A percentile compares a stretch with the other conserved stretches of the same genome.
Evolutionary conservation across 148 eudicot species (phyloP).

Genomic region (Silene uniflora): DNA sequence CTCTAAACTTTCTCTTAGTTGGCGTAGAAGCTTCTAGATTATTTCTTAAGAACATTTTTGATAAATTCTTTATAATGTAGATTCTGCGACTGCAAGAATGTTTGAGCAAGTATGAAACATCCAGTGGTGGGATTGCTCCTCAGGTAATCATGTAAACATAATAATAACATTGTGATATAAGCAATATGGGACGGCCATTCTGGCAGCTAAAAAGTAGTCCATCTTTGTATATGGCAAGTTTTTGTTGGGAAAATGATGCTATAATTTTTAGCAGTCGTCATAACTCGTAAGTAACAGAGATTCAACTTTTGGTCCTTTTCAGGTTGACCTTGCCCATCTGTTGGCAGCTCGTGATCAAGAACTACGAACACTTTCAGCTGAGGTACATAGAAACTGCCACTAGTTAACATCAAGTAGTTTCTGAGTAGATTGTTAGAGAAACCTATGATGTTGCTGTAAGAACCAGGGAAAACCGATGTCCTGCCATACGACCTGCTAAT

Average conservation of each 20-base stretch:
- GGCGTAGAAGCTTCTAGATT: too few relatives aligned
- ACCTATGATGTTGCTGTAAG: too few relatives aligned
- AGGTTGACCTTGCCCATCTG: constrained; percentile 98
- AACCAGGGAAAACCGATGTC: too few relatives aligned
- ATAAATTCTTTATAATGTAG: constrained; percentile 34
- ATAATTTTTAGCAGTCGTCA: background rate
- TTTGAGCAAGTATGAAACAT: constrained; percentile 85
- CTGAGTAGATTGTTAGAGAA: background rate
- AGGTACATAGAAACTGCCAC: constrained; percentile 46
- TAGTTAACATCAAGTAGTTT: background rate
- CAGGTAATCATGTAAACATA: constrained; percentile 50
- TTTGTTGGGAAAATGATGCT: background rate
- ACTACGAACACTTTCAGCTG: constrained; percentile 94
- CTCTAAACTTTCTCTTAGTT: too few relatives aligned
- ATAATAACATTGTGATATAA: background rate
- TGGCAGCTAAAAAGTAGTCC: background rate
- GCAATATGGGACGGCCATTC: background rate
- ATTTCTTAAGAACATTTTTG: background rate
- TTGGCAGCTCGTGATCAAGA: constrained; percentile 98
- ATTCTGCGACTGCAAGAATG: constrained; percentile 90
- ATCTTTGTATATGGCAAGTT: background rate
- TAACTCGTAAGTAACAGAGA: too few relatives aligned
- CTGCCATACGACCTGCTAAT: too few relatives aligned
- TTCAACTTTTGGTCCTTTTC: constrained; percentile 22
- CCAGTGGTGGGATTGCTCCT: constrained; percentile 73